Base-by-base conservation (phyloP, 2,329 filamentous ascomycete genomes). In the Beauveria scarabaeidicola region DNA sequence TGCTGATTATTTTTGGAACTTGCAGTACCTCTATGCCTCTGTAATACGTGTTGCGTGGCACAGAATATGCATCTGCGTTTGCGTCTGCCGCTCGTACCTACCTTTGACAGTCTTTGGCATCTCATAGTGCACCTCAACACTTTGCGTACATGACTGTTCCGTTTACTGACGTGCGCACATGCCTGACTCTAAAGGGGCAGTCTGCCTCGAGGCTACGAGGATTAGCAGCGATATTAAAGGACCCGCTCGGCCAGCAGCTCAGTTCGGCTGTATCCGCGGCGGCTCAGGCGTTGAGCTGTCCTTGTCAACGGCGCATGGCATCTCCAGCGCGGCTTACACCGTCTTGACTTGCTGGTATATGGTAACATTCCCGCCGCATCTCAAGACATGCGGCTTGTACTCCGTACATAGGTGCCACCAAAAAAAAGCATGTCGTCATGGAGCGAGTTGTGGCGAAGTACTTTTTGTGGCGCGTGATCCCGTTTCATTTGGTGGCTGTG, bases 401-500 rank as follows among this genome's bases (percentile, higher is more conserved):
- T n/a, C 4, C 23, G 23, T 36, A 36, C 32, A 15, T 36, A 36
- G 32, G 32, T 15, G 13, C 32, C 32, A 36, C 32, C 32, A 36
- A 36, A 36, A 36, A 15, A 36, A 36, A 36, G 15, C 46, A 51
- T 51, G 47, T 51, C 47, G 47, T 51, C 47, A 51, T 51, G 47
- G 47, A 5, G n/a, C 27, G 27, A 51, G 46, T 23, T 29, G 51
- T 43, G 36, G 51, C 51, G 51, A 38, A 53, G 36, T 25, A 7
- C 17, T 54, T 32, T 3, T 41, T 36, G n/a, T 36, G 52, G 52
- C 25, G 32, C 25, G 15, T 54, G 21, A 54, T 46, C 40, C 40
- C 29, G 43, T 47, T 46, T 56, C 53, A 38, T 56, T 38, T 47
- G 53, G 41, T 56, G 53, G 52, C 52, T 47, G 41, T 27, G 52